Base-by-base conservation (phyloP, 2,329 filamentous ascomycete genomes). In the Colletotrichum sp. region DNA sequence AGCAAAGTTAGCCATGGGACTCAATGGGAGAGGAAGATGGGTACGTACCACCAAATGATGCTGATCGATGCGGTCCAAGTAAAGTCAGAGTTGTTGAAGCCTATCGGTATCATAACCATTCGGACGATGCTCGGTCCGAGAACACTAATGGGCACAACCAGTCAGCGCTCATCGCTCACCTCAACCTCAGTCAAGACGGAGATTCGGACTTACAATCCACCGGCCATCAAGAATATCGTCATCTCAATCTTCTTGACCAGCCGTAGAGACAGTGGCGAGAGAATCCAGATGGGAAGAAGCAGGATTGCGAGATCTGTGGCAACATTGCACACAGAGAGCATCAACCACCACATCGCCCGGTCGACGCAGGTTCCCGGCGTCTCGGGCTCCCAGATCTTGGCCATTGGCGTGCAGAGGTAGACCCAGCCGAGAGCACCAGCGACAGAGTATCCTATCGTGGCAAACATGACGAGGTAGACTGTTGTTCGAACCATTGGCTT, bases 261-360 rank as follows among this genome's bases (percentile, higher is more conserved):
- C 7, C 72, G 58, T 21, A 77, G 16, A 4, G 67, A 65, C 8
- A 77, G 13, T 0, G 75, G 72, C 12, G 72, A 71, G 1, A 77
- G 72, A 6, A 77, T 75, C 75, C 75, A 77, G 8, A 77, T 75
- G 2, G 78, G 78, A 12, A 79, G 75, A 10, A 73, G 32, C 8
- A 79, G 28, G 10, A 79, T 78, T n/a, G 78, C 66, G 5, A 78
- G 24, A 34, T 79, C 78, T 5, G 78, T 79, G 7, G 72, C 60
- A 3, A 79, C 72, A 26, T 79, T 78, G 57, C 65, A 57, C 21
- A 72, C 71, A 30, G 76, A 67, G n/a, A 74, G 60, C 52, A 73
- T 77, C 21, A 77, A 15, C 75, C 76, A 79, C 72, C 77, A 78
- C 68, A 67, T 66, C 6, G 74, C 12, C 1, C 60, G 38, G 38